A percentile compares a stretch with the other conserved stretches of the same genome.
phyloP scores from a whole-genome alignment of 257 asterid genomes.

The Solanum lycopersicoides region DNA sequence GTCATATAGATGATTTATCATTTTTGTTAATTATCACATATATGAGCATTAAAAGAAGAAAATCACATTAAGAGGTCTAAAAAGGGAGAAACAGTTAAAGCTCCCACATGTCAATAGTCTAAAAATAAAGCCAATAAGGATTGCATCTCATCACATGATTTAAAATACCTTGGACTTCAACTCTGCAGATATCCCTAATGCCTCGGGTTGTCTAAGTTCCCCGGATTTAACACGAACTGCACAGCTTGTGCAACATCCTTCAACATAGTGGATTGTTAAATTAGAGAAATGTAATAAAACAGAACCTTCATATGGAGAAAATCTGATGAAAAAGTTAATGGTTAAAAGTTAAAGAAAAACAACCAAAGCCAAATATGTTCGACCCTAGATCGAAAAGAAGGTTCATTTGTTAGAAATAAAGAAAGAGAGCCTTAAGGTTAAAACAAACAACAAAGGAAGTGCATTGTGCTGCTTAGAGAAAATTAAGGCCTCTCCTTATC shows the following conservation, averaged over 20 bases:
- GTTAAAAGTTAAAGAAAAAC: not conserved
- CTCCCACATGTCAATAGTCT: not conserved
- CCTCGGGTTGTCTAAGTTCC: constrained; percentile 88
- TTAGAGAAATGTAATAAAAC: not conserved
- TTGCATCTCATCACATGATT: not conserved
- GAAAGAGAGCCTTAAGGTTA: not conserved
- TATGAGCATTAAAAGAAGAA: not conserved
- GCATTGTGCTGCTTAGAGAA: not conserved
- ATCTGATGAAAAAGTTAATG: too few species aligned
- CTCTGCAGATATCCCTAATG: constrained; percentile 89
- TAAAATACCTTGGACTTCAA: constrained; percentile 50
- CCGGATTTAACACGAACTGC: constrained; percentile 96
- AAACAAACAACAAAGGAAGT: not conserved
- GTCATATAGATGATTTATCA: not conserved
- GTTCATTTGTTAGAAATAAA: not conserved
- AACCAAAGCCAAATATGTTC: not conserved
- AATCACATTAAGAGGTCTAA: not conserved
- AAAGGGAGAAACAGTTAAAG: not conserved
- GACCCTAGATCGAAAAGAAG: not conserved
- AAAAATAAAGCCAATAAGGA: not conserved
- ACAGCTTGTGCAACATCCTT: constrained; percentile 97
- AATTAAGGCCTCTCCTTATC: not conserved
- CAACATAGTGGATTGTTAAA: constrained; percentile 2
- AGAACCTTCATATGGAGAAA: not conserved
- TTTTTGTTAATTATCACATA: not conserved